Conservation (phyloP, 768 basidiomycete species). For the Erythrobasidium yunnanense region DNA sequence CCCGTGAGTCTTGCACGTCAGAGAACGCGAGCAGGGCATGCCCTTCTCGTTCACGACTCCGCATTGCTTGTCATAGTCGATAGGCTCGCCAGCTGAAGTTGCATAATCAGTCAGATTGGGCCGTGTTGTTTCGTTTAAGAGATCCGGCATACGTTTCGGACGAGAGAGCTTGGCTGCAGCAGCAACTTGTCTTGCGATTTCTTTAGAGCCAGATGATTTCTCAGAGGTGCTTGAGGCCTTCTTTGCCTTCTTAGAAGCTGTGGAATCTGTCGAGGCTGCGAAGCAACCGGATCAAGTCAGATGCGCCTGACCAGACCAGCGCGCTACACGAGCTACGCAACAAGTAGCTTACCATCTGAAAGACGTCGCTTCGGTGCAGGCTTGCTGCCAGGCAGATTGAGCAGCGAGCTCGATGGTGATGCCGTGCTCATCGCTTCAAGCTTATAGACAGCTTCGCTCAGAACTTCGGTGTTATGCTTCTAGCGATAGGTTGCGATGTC, state of each 20-base stretch:
- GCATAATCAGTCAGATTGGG: too few species aligned
- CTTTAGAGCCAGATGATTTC: not conserved
- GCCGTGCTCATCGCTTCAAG: conserved; percentile 7
- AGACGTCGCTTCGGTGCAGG: conserved; percentile 6
- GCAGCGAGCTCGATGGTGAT: not conserved
- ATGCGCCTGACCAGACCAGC: not conserved
- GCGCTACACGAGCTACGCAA: not conserved
- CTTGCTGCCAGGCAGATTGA: not conserved
- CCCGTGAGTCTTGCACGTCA: conserved; percentile 95
- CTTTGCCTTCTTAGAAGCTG: conserved; percentile 16
- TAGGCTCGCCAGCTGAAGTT: conserved; percentile 37
- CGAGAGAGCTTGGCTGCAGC: not conserved
- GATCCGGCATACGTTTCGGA: not conserved
- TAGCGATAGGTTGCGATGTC: too few species aligned
- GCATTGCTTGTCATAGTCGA: conserved; percentile 83
- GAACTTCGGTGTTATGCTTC: too few species aligned
- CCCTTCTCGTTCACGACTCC: conserved; percentile 95
- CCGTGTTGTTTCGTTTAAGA: too few species aligned
- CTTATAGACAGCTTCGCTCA: not conserved
- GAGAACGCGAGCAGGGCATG: conserved; percentile 79
- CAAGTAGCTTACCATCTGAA: conserved; percentile 7
- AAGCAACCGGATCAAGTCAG: not conserved
- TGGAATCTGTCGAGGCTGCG: conserved; percentile 19
- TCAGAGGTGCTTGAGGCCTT: not conserved
- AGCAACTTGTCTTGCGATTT: not conserved